Base-by-base conservation (phyloP, 257 asterid genomes). In the Fraxinus quadrangulata region DNA sequence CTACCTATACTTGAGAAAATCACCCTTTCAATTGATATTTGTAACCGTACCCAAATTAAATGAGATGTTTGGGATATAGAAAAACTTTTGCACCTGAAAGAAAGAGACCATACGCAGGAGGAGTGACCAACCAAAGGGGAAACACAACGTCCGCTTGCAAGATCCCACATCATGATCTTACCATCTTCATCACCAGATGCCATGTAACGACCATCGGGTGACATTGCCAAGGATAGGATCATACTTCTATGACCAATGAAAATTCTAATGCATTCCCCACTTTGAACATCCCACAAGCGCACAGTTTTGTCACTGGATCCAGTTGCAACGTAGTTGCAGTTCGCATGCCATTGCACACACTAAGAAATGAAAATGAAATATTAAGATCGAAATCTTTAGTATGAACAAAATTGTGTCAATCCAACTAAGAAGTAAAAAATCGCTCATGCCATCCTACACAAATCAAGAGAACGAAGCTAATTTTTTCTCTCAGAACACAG, bases 111-210 rank as follows among this genome's bases (percentile, higher is more conserved):
- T 37, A 96, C 85, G 74, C 98, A 96, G 79, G 99, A 92, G 80
- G 91, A 84, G 86, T 96, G 99, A 45, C 99, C 98, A 61, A 89
- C 89, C 83, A 96, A 87, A 61, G 99, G 99, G 71, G 95, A 85
- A 77, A 96, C 85, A 73, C 98, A 92, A 31, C 97, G 97, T 56
- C 97, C 99, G 71, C 97, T 91, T 31, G 97, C 90, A 63, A 96
- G 96, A 83, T 96, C 99, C 99, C 99, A 96, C 95, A 90, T 92
- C 98, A 96, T 96, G 73, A 96, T 91, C 28, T 89, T 89, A 75
- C 99, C 99, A 80, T 92, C 99, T 88, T 96, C 99, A 75, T 96
- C 99, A 28, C 98, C 99, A 47, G 99, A 96, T 70, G 99, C 99
- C 99, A 96, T 89, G 70, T 92, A 92, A 70, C 97, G 97, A 75